A percentile compares a stretch with the other conserved stretches of the same genome.
Evolutionary conservation across 495 filamentous ascomycete genomes (phyloP).

Genomic region (Neurospora sp.): DNA sequence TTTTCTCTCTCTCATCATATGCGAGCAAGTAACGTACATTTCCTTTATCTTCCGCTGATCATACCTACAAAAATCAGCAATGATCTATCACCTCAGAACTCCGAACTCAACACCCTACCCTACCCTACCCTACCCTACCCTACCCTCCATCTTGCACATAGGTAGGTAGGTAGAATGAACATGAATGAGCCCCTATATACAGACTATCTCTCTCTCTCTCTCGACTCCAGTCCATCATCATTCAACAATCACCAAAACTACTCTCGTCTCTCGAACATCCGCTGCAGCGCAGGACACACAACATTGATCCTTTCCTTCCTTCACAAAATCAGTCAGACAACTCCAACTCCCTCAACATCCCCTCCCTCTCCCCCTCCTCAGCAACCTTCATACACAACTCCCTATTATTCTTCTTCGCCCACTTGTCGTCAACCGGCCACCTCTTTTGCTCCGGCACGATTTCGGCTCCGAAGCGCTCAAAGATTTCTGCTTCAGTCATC

Average conservation of each 20-base stretch:
- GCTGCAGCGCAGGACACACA: background rate
- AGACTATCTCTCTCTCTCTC: background rate
- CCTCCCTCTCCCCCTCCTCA: background rate
- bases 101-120: background rate
- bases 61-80: background rate
- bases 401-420: background rate
- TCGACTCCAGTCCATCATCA: background rate
- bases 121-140: background rate
- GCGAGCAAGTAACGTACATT: background rate
- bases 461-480: background rate
- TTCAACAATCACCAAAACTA: background rate
- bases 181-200: background rate
- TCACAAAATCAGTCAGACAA: background rate
- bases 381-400: background rate
- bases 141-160: background rate
- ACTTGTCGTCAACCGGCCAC: background rate
- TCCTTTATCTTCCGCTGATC: background rate
- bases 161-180: background rate
- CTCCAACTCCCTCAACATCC: background rate
- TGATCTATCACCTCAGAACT: background rate
- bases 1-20: background rate
- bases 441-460: background rate
- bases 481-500: background rate
- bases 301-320: no score
- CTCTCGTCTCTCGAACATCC: background rate